A percentile compares a stretch with the other conserved stretches of the same genome.
These are phyloP conservation scores for Mortierella antarctica DNA, from an alignment of 192 early-diverging fungal genomes.

Conservation along the genomic window DNA sequence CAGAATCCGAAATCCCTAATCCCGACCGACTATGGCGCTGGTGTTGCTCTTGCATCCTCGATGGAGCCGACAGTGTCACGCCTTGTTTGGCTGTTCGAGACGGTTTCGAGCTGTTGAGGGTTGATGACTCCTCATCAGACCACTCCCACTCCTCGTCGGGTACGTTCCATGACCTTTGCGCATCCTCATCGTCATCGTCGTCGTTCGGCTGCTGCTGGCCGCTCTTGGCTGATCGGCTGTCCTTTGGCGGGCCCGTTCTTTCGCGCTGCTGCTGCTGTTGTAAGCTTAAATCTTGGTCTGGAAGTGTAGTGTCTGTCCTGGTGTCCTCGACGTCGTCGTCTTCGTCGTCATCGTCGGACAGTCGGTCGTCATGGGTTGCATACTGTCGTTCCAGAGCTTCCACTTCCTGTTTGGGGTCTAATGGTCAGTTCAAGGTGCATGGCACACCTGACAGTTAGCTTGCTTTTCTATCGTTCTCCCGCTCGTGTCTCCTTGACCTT, in stretches of 20 bases:
- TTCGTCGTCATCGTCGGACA: conserved; percentile 47
- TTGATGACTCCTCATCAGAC: conserved; percentile 38
- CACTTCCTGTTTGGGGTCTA: conserved; percentile 35
- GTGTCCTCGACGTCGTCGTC: not conserved
- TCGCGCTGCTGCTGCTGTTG: no score
- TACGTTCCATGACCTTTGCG: conserved; percentile 35
- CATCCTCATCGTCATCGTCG: not conserved
- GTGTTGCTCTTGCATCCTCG: not conserved
- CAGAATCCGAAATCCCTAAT: no score
- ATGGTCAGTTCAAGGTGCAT: not conserved
- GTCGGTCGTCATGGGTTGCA: conserved; percentile 33
- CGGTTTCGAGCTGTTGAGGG: not conserved
- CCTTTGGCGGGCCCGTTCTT: no score
- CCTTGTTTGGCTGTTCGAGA: conserved; percentile 6
- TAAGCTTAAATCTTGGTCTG: no score
- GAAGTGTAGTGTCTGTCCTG: no score
- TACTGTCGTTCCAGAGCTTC: conserved; percentile 26
- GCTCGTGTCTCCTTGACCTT: no score
- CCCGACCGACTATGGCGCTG: no score
- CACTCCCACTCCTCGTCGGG: conserved; percentile 53
- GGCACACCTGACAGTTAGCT: not conserved
- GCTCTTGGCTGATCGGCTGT: not conserved
- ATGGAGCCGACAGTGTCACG: not conserved
- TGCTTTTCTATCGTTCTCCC: no score
- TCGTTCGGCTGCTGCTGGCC: not conserved